Percentiles rank a stretch among this genome's conserved stretches.
Evolutionary conservation across 805 yeast species (phyloP).

Genomic region (Metschnikowia arizonensis): DNA sequence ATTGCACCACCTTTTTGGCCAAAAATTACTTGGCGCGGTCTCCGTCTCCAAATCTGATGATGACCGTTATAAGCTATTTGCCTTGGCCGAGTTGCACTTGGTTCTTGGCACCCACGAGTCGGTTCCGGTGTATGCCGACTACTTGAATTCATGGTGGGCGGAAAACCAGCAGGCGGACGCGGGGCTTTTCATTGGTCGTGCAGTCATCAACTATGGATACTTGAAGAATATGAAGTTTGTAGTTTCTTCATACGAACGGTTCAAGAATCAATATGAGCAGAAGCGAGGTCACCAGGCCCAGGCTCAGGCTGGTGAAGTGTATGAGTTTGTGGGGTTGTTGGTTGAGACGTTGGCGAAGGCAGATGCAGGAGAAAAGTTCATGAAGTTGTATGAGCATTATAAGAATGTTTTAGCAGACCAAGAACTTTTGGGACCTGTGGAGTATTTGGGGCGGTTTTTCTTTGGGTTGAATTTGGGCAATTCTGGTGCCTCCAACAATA

Average conservation of each 20-base stretch:
- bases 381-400: slow-evolving; percentile 51
- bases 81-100: slow-evolving; percentile 71
- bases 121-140: slow-evolving; percentile 37
- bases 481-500: slow-evolving; percentile 36
- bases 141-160: slow-evolving; percentile 43
- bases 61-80: slow-evolving; percentile 39
- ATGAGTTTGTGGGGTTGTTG: slow-evolving; percentile 70
- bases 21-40: slow-evolving; percentile 47
- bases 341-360: slow-evolving; percentile 53
- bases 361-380: slow-evolving; percentile 47
- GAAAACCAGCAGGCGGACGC: slow-evolving; percentile 18
- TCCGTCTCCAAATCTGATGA: slow-evolving; percentile 21
- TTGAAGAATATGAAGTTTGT: slow-evolving; percentile 65
- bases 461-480: slow-evolving; percentile 50
- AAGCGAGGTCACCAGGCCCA: too few species aligned
- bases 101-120: slow-evolving; percentile 61
- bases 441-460: slow-evolving; percentile 55
- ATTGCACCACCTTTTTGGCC: slow-evolving; percentile 70
- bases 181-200: slow-evolving; percentile 45
- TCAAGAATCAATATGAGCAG: slow-evolving; percentile 22
- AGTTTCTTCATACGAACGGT: slow-evolving; percentile 25
- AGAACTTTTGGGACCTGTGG: slow-evolving; percentile 45
- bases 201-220: slow-evolving; percentile 71
- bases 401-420: slow-evolving; percentile 28
- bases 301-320: slow-evolving; percentile 21